Evolutionary conservation across 768 basidiomycete genomes (phyloP).

Genomic region (Gymnopilus junonius): DNA sequence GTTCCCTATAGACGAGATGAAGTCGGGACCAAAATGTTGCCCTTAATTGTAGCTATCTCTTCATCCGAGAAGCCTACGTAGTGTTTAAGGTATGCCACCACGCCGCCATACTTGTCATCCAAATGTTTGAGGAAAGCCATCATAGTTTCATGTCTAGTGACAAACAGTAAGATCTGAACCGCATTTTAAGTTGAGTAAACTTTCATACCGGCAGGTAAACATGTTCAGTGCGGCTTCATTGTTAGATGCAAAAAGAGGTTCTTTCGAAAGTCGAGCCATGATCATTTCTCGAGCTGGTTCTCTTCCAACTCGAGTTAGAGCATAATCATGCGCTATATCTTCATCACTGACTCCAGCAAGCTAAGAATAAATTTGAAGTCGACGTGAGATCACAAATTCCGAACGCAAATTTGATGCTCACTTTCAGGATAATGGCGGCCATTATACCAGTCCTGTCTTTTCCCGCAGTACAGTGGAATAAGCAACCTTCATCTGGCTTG

Average conservation of each 20-base stretch:
- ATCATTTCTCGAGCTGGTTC: slow-evolving; percentile 78
- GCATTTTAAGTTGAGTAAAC: background rate
- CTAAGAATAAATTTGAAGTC: slow-evolving; percentile 37
- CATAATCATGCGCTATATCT: slow-evolving; percentile 72
- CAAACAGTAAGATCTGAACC: slow-evolving; percentile 1
- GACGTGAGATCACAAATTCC: background rate
- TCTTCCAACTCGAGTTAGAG: slow-evolving; percentile 77
- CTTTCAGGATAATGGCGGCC: slow-evolving; percentile 74
- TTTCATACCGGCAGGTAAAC: slow-evolving; percentile 73
- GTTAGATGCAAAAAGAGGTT: slow-evolving; percentile 75
- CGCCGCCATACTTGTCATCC: slow-evolving; percentile 68
- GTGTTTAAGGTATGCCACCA: slow-evolving; percentile 61
- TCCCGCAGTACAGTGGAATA: slow-evolving; percentile 87
- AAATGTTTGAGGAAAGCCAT: slow-evolving; percentile 66
- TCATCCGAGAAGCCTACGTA: slow-evolving; percentile 63
- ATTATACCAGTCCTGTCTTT: slow-evolving; percentile 84
- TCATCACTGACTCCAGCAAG: slow-evolving; percentile 74
- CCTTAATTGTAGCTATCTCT: slow-evolving; percentile 63
- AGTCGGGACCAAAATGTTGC: slow-evolving; percentile 52
- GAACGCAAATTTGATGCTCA: slow-evolving; percentile 26
- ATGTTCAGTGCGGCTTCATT: slow-evolving; percentile 81
- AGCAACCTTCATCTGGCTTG: slow-evolving; percentile 60
- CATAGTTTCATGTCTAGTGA: slow-evolving; percentile 73
- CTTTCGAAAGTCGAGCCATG: slow-evolving; percentile 67
- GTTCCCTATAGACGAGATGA: slow-evolving; percentile 12